Evolutionary conservation across 148 eudicot genomes (phyloP), one percentile per base, ranked within the genome.

Genomic region (Gaultheria prostrata): DNA sequence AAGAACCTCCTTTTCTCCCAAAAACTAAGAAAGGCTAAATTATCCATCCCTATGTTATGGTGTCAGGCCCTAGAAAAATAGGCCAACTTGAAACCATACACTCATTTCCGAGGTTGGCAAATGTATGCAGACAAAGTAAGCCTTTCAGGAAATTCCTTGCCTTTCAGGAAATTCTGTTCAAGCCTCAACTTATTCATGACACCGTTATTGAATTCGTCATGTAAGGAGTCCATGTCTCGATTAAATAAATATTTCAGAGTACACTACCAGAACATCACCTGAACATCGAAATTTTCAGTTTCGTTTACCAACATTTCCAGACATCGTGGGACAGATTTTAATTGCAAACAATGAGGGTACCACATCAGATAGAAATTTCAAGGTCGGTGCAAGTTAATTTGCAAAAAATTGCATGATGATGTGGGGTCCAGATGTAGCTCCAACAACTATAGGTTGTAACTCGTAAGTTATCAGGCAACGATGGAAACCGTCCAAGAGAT

Each of bases 361-460:
- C 28, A 8, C 12, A 61, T 24, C n/a, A n/a, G 30, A 8, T 61
- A 30, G n/a, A n/a, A 61, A 56, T 56, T 50, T 56, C 61, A 56
- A 18, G 61, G n/a, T 4, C 56, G 15, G 56, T 15, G 5, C 4
- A 51, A 51, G 5, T 51, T 51, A 3, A 51, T 15, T 50, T 48
- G 26, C 43, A 32, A 78, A 18, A 17, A n/a, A 51, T 3, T 54
- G 39, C 50, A 79, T 17, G 21, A 11, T 32, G 63, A 77, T 87
- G 82, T 87, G 73, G 86, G 82, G 86, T 85, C 87, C 78, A 83
- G 86, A 85, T 87, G 89, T 83, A 85, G 83, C 85, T 78, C 83
- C 82, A 83, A 54, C 73, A 88, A 81, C 59, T 53, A 84, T 67
- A 32, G 45, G 6, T 65, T 56, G 61, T 8, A 35, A 61, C 3